Evolutionary conservation across 352 stramenopile species (phyloP).

Genomic region (Phytophthora capsici): DNA sequence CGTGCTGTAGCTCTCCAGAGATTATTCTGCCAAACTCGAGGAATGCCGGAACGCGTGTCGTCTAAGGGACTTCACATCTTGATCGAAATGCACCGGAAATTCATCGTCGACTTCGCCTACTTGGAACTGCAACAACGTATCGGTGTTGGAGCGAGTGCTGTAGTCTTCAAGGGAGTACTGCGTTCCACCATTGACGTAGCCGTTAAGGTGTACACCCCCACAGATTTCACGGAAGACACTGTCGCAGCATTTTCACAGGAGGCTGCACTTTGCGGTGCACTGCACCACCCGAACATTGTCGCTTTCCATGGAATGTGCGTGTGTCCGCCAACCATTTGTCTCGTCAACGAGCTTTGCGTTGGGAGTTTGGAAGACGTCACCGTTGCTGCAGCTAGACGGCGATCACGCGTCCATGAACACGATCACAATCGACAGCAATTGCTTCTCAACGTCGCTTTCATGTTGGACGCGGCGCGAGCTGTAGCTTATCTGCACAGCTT

Average conservation of each 20-base stretch:
- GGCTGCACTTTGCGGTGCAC: constrained; percentile 56
- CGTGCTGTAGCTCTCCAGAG: constrained; percentile 50
- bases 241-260: constrained; percentile 68
- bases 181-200: constrained; percentile 58
- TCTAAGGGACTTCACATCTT: constrained; percentile 67
- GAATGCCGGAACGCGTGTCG: constrained; percentile 55
- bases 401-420: constrained; percentile 24
- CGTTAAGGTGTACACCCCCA: constrained; percentile 76
- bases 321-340: constrained; percentile 65
- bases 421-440: constrained; percentile 60
- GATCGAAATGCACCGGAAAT: constrained; percentile 78
- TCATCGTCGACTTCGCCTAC: constrained; percentile 77
- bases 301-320: constrained; percentile 73
- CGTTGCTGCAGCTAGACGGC: constrained; percentile 40
- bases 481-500: constrained; percentile 84
- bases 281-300: constrained; percentile 72
- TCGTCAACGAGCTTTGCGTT: constrained; percentile 74
- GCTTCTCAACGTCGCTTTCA: constrained; percentile 63
- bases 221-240: constrained; percentile 63
- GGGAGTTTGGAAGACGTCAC: constrained; percentile 66
- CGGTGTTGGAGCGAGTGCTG: constrained; percentile 51
- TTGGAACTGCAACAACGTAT: constrained; percentile 61
- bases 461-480: constrained; percentile 68
- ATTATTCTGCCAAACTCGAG: constrained; percentile 54
- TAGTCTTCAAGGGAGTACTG: constrained; percentile 60